These are phyloP conservation scores for Daldinia childiae DNA, from an alignment of 495 filamentous ascomycete species.

Conservation along the genomic window DNA sequence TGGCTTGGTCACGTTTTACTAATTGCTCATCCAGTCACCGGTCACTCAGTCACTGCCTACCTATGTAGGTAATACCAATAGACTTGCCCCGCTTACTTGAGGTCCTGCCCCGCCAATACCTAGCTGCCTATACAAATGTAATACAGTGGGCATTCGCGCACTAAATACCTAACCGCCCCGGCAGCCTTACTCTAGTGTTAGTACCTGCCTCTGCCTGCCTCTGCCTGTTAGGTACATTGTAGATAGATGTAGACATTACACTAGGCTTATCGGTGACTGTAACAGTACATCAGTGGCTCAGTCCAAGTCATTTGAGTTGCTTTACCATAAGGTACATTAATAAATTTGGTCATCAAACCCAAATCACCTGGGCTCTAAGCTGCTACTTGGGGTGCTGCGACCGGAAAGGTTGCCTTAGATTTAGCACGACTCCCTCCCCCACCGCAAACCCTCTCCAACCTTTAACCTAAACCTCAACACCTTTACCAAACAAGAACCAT, in stretches of 20 bases:
- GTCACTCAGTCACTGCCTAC: constrained; percentile 7
- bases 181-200: not conserved
- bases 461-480: constrained; percentile 23
- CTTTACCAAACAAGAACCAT: constrained; percentile 21
- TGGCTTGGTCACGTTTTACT: constrained; percentile 32
- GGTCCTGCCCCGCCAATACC: constrained; percentile 13
- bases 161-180: not conserved
- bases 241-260: not conserved
- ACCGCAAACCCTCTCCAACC: constrained; percentile 26
- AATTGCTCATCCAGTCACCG: constrained; percentile 18
- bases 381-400: not conserved
- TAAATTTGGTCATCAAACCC: constrained; percentile 37
- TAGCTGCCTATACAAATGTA: not conserved
- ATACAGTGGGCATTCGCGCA: not conserved
- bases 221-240: not conserved
- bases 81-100: constrained; percentile 10
- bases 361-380: constrained; percentile 20
- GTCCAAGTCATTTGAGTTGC: constrained; percentile 13
- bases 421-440: constrained; percentile 9
- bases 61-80: no score
- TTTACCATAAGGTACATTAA: not conserved
- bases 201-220: not conserved
- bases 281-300: constrained; percentile 14
- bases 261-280: constrained; percentile 31
- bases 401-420: constrained; percentile 18